These are phyloP conservation scores for Centaurea solstitialis DNA, from an alignment of 129 eudicot genomes.

Conservation along the genomic window DNA sequence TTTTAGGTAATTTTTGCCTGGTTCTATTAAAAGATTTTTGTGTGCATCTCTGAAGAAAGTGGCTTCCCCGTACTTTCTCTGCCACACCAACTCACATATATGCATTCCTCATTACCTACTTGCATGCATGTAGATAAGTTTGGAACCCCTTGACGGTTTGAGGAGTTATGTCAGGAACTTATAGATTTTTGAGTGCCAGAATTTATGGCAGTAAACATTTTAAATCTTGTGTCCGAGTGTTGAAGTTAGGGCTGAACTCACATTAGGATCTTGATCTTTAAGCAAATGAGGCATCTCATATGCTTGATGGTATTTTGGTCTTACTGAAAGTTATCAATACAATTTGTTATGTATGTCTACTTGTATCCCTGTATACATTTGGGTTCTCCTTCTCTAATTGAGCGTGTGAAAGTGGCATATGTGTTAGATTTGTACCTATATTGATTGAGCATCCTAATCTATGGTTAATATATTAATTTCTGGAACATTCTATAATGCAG, in stretches of 20 bases:
- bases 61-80: too few relatives aligned
- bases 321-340: background rate
- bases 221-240: background rate
- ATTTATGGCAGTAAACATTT: too few relatives aligned
- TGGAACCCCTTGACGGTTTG: too few relatives aligned
- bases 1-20: background rate
- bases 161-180: too few relatives aligned
- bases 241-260: background rate
- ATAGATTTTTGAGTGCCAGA: too few relatives aligned
- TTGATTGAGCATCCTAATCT: background rate
- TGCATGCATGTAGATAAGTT: too few relatives aligned
- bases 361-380: background rate
- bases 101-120: too few relatives aligned
- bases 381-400: background rate
- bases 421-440: background rate
- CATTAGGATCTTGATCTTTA: background rate
- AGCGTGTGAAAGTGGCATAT: background rate
- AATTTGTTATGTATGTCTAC: background rate
- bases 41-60: too few relatives aligned
- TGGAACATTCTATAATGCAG: slow-evolving; percentile 44
- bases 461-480: slow-evolving; percentile 7
- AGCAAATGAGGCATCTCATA: background rate
- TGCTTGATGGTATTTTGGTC: background rate
- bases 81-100: too few relatives aligned
- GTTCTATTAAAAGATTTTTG: too few relatives aligned